Evolutionary conservation across 306 rosid genomes (phyloP).

Genomic region (Acacia crassicarpa): DNA sequence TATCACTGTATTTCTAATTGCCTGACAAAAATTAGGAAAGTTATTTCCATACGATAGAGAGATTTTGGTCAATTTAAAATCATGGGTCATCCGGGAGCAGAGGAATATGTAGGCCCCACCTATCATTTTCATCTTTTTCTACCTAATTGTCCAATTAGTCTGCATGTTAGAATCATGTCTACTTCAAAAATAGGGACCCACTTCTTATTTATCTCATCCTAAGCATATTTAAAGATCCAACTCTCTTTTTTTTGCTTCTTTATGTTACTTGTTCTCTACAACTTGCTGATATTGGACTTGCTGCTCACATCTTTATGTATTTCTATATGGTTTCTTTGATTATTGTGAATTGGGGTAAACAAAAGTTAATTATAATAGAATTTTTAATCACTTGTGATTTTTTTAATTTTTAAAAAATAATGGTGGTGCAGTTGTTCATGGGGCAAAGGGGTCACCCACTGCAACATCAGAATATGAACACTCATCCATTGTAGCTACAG

Average conservation of each 20-base stretch:
- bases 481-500: slow-evolving; percentile 87
- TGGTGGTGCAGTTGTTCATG: slow-evolving; percentile 74
- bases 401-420: background rate
- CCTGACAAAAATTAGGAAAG: too few species aligned
- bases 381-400: background rate
- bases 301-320: background rate
- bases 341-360: background rate
- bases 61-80: too few species aligned
- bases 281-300: background rate
- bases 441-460: slow-evolving; percentile 75
- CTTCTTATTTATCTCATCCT: background rate
- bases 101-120: too few species aligned
- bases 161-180: too few species aligned
- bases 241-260: background rate
- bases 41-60: too few species aligned
- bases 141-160: too few species aligned
- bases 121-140: too few species aligned
- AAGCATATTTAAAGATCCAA: background rate
- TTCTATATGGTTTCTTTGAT: background rate
- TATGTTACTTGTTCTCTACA: background rate
- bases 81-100: too few species aligned
- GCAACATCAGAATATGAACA: slow-evolving; percentile 83
- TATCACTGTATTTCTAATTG: too few species aligned
- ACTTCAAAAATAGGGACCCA: too few species aligned
- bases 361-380: background rate